Conservation (phyloP, 306 rosid genomes). For the Argentina anserina region DNA sequence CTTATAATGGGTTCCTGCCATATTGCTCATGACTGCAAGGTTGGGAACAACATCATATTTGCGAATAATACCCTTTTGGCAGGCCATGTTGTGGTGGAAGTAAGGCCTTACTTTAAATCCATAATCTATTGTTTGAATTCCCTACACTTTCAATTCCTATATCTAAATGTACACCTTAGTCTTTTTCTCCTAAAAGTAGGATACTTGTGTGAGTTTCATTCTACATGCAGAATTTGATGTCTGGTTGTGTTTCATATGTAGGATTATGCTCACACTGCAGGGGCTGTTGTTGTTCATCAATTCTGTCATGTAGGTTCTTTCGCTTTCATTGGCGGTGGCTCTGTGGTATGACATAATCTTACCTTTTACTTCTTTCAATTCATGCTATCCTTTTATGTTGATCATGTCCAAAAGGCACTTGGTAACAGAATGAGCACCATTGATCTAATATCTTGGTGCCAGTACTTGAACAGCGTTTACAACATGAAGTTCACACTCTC, state of each 20-base stretch:
- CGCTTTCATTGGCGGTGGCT: conserved; percentile 88
- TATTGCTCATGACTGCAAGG: conserved; percentile 94
- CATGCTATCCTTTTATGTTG: not conserved
- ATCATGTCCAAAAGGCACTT: not conserved
- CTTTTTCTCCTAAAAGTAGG: not conserved
- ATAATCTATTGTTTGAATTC: not conserved
- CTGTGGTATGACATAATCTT: conserved; percentile 58
- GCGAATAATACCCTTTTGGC: conserved; percentile 88
- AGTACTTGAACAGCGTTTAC: conserved; percentile 13
- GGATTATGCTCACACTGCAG: conserved; percentile 90
- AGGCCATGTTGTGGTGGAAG: conserved; percentile 89
- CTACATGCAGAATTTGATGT: conserved; percentile 10
- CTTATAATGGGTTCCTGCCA: conserved; percentile 97
- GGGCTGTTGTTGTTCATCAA: conserved; percentile 80
- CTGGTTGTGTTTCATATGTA: conserved; percentile 34
- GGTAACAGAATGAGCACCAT: not conserved
- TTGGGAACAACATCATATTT: conserved; percentile 71
- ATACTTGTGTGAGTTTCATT: not conserved
- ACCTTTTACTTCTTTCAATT: not conserved
- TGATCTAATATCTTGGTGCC: not conserved
- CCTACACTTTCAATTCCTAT: not conserved
- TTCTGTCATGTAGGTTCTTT: conserved; percentile 83
- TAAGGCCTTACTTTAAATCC: conserved; percentile 30
- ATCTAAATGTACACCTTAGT: not conserved
- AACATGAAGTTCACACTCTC: too few species aligned